These are phyloP conservation scores for Lactarius hatsudake DNA, from an alignment of 768 basidiomycete genomes.

Conservation along the genomic window DNA sequence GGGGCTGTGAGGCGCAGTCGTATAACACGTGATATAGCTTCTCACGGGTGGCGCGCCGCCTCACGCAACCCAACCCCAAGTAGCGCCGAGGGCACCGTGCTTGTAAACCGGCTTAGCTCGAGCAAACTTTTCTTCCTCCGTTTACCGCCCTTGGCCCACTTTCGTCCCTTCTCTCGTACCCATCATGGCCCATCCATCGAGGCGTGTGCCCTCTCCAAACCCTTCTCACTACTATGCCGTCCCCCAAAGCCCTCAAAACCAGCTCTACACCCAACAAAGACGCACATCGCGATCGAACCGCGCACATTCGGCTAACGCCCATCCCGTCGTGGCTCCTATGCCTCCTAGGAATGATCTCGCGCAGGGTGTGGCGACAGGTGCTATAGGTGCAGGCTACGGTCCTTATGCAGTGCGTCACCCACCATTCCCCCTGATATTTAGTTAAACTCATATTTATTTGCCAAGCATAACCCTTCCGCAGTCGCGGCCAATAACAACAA, in stretches of 20 bases:
- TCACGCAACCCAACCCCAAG: background rate
- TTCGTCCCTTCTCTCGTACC: background rate
- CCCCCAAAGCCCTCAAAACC: conserved; percentile 50
- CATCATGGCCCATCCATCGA: conserved; percentile 26
- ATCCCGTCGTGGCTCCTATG: conserved; percentile 19
- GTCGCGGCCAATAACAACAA: conserved; percentile 34
- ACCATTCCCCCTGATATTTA: background rate
- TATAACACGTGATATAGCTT: background rate
- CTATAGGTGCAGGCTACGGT: conserved; percentile 78
- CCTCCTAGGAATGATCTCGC: conserved; percentile 52
- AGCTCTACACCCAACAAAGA: conserved; percentile 20
- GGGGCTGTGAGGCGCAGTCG: background rate
- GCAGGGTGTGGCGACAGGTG: conserved; percentile 76
- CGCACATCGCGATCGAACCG: conserved; percentile 26
- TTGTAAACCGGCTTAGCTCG: background rate
- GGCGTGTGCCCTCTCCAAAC: conserved; percentile 21
- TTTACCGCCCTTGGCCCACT: background rate
- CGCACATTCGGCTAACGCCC: conserved; percentile 23
- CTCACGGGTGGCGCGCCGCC: background rate
- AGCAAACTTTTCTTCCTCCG: background rate
- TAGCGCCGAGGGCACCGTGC: background rate
- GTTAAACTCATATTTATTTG: conserved; percentile 31
- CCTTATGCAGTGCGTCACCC: conserved; percentile 67
- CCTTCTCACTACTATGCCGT: conserved; percentile 63
- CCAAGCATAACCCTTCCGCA: conserved; percentile 50